Evolutionary conservation across 352 stramenopile genomes (phyloP).

Genomic region (Phytopythium chamaehyphon): DNA sequence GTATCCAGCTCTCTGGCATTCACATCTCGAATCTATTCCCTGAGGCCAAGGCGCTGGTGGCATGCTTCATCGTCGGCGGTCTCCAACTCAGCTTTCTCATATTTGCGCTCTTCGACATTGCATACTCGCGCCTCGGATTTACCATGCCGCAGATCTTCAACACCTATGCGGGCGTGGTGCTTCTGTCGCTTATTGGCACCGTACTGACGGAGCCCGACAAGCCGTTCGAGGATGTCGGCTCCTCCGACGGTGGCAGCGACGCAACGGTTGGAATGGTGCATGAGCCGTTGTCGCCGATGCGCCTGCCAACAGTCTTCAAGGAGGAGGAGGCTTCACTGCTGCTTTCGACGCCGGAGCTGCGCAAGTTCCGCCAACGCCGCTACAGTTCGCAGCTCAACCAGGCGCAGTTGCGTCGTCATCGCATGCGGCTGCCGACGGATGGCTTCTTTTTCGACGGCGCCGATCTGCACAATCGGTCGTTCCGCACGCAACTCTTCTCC

Average conservation of each 20-base stretch:
- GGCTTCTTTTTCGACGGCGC: slow-evolving; percentile 31
- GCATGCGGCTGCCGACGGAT: slow-evolving; percentile 18
- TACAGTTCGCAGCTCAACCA: slow-evolving; percentile 9
- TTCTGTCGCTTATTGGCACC: slow-evolving; percentile 48
- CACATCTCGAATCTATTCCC: slow-evolving; percentile 77
- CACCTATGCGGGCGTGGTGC: slow-evolving; percentile 39
- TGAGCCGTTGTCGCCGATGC: slow-evolving; percentile 52
- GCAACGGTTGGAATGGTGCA: slow-evolving; percentile 16
- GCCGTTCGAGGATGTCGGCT: slow-evolving; percentile 26
- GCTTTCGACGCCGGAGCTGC: slow-evolving; percentile 44
- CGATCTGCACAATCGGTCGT: slow-evolving; percentile 49
- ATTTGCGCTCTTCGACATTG: slow-evolving; percentile 57
- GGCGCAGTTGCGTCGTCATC: slow-evolving; percentile 7
- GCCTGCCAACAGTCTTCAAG: slow-evolving; percentile 51
- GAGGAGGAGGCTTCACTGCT: slow-evolving; percentile 46
- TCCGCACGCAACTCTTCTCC: slow-evolving; percentile 57
- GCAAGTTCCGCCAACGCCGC: slow-evolving; percentile 23
- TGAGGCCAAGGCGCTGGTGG: slow-evolving; percentile 56
- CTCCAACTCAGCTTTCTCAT: slow-evolving; percentile 73
- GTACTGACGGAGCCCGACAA: slow-evolving; percentile 53
- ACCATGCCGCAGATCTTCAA: slow-evolving; percentile 47
- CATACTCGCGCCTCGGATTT: slow-evolving; percentile 34
- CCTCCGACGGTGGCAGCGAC: not conserved
- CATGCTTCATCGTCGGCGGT: slow-evolving; percentile 65
- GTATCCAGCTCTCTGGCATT: slow-evolving; percentile 64